phyloP scores from a whole-genome alignment of 2,329 filamentous ascomycete species.

The Paracamarosporium sp. region DNA sequence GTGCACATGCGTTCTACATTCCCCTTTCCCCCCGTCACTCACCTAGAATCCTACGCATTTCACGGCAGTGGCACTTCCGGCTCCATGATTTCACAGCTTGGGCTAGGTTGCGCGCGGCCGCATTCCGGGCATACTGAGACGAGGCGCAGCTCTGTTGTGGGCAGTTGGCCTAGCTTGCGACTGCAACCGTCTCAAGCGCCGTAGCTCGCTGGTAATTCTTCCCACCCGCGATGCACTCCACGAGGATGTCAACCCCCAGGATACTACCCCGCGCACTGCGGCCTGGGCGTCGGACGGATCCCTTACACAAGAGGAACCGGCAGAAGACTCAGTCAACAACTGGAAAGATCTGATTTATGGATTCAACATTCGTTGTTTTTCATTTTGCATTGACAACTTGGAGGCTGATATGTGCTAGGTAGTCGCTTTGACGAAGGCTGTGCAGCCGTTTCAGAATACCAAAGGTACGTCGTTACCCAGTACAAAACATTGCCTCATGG shows the following conservation, averaged over 20 bases:
- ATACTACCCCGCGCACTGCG: constrained; percentile 16
- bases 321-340: constrained; percentile 7
- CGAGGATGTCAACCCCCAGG: constrained; percentile 2
- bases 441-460: not conserved
- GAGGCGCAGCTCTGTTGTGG: not conserved
- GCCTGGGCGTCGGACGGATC: constrained; percentile 11
- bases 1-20: not conserved
- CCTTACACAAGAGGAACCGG: not conserved
- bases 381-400: not conserved
- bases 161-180: not conserved
- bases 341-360: constrained; percentile 12
- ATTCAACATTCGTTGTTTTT: not conserved
- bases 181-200: not conserved
- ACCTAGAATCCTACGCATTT: not conserved
- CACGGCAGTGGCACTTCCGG: not conserved
- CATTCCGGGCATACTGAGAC: not conserved
- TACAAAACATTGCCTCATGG: not conserved
- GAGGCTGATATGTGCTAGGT: not conserved
- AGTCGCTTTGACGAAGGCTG: not conserved
- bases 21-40: not conserved
- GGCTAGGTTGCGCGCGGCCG: not conserved
- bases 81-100: not conserved
- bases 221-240: not conserved
- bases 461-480: not conserved
- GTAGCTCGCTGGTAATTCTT: not conserved